Evolutionary conservation across 345 rosid genomes (phyloP).

Genomic region (Aethionema arabicum): DNA sequence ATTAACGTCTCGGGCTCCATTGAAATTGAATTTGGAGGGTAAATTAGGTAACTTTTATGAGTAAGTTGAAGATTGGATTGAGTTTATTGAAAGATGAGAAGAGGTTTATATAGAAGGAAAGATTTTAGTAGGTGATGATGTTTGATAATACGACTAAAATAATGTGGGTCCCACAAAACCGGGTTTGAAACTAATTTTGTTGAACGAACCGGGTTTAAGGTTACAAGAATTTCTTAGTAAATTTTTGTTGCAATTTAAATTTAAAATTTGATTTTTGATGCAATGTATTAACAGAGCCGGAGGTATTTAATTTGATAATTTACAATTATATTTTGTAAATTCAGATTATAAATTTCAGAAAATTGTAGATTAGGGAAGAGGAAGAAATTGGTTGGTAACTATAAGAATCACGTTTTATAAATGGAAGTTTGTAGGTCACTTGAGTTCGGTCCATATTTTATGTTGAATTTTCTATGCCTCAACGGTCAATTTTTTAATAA

Average conservation of each 20-base stretch:
- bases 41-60: not conserved
- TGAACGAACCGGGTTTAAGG: not conserved
- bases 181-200: too few relatives aligned
- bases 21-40: not conserved
- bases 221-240: not conserved
- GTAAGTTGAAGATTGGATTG: slow-evolving; percentile 11
- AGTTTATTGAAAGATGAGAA: slow-evolving; percentile 15
- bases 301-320: not conserved
- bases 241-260: not conserved
- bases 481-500: too few relatives aligned
- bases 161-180: not conserved
- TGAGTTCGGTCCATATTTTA: slow-evolving; percentile 24
- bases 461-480: slow-evolving; percentile 19
- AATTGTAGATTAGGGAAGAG: not conserved
- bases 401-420: slow-evolving; percentile 31
- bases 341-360: not conserved
- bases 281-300: not conserved
- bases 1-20: slow-evolving; percentile 14
- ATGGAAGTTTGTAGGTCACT: slow-evolving; percentile 28
- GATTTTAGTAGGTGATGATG: slow-evolving; percentile 21
- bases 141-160: not conserved
- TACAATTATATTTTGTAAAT: not conserved
- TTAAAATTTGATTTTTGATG: not conserved
- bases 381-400: slow-evolving; percentile 14
- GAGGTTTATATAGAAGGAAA: slow-evolving; percentile 7